Base-by-base conservation (phyloP, 192 early-diverging fungal species). In the Coemansia sp. region DNA sequence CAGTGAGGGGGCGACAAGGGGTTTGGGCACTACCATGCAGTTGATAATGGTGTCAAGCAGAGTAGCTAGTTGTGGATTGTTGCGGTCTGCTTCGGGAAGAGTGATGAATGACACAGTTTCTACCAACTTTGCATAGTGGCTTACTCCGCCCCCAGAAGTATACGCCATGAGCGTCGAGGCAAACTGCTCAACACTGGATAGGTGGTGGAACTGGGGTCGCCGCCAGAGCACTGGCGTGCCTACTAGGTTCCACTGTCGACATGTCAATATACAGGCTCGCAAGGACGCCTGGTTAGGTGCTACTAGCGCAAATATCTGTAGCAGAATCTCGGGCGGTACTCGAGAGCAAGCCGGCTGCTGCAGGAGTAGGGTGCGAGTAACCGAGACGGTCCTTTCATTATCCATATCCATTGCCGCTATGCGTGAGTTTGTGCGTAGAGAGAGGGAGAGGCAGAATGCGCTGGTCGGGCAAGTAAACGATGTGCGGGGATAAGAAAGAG, bases 221-320 rank as follows among this genome's bases (percentile, higher is more conserved):
- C 71, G 67, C 85, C 85, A 88, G 1, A 88, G 72, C 16, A 84
- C 62, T 4, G 69, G 73, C 24, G 74, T 85, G 24, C 73, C 87
- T 2, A 81, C 70, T 3, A 62, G 51, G 59, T 83, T 80, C 87
- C 87, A 88, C 17, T 69, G 70, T 0, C 70, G 73, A 46, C 83
- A 82, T 0, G 81, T 82, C 48, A 79, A 65, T 4, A 75, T 70
- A 24, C 85, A 85, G 10, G 75, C 62, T 34, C 77, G 56, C 4
- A 88, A 68, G 5, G 87, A 39, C 5, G 21, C 50, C 42, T 84
- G 81, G 54, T 66, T 34, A 33, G 44, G 54, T 9, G 64, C 34
- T 4, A 79, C 62, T 13, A 69, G 34, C 0, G 42, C 36, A 29
- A 84, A 70, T 17, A 84, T 79, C 27, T 73, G 70, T 29, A 65